Conservation (phyloP, 202 grass and related monocot species). For the Zizania palustris region DNA sequence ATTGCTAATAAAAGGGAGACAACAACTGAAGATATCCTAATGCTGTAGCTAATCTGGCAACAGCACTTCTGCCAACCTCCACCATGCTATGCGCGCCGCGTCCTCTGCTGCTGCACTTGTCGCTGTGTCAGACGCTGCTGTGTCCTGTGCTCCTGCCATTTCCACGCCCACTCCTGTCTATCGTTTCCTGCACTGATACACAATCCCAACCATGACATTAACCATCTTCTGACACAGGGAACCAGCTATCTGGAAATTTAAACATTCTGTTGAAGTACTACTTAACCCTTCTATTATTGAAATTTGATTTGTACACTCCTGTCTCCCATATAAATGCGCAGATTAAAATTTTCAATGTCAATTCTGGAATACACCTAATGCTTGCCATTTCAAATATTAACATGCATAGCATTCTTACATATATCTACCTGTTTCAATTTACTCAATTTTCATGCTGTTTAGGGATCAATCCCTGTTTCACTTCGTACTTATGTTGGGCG, state of each 20-base stretch:
- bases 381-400: neutral
- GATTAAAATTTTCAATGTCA: slow-evolving; percentile 8
- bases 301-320: neutral
- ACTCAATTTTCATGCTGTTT: slow-evolving; percentile 39
- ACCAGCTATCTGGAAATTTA: neutral
- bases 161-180: too few species aligned
- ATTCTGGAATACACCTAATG: slow-evolving; percentile 17
- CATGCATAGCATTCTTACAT: slow-evolving; percentile 17
- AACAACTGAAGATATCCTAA: too few species aligned
- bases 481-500: slow-evolving; percentile 79
- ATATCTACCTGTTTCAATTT: slow-evolving; percentile 29
- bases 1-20: too few species aligned
- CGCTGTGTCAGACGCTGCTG: too few species aligned
- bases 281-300: slow-evolving; percentile 15
- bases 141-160: too few species aligned
- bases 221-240: slow-evolving; percentile 5
- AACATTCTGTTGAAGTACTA: slow-evolving; percentile 14
- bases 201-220: too few species aligned
- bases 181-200: too few species aligned
- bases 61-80: too few species aligned
- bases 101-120: too few species aligned
- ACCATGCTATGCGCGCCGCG: too few species aligned
- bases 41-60: too few species aligned
- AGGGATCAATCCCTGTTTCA: slow-evolving; percentile 78
- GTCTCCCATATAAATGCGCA: neutral